Evolutionary conservation across 306 rosid genomes (phyloP), one percentile per base, ranked within the genome.

Genomic region (apple (Malus domestica)): DNA sequence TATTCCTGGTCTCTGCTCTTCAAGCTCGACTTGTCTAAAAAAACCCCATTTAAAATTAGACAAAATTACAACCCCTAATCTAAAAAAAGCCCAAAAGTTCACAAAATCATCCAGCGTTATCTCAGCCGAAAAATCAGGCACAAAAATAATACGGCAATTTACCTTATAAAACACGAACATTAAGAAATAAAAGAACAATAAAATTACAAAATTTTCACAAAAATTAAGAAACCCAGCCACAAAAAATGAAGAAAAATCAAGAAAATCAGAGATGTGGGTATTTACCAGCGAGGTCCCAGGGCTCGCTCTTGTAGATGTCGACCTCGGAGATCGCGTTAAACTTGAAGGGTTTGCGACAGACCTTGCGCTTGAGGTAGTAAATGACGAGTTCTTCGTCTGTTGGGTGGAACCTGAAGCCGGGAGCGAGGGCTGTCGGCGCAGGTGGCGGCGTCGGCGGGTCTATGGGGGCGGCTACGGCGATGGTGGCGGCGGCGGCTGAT

Each of bases 1-100:
- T 93, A 96, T 72, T 96, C 99, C 10, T 96, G 97, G 93, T 96
- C 99, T 79, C 99, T 90, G n/a, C 97, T 96, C 90, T 92, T 92
- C 91, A 92, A 80, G 79, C 96, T 91, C 62, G 99, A 96, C 83
- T 90, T 96, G 67, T 85, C 99, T 96, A 35, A 35, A 79, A 71
- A 71, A 77, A 27, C 66, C 65, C 77, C 81, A 80, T 42, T 16
- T 54, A 68, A 57, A 70, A 79, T 9, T 8, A 57, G 64, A 63
- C 44, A 14, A 84, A 70, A 74, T 35, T 25, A 30, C 32, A 81
- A 18, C 78, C 23, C 60, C 45, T 3, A 65, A 58, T 40, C 66
- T 10, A 59, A 19, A 35, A 38, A 29, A 58, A 12, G 6, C 69
- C n/a, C 72, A 27, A 59, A 54, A 74, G 54, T 19, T 13, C 68